A percentile compares a stretch with the other conserved stretches of the same genome.
phyloP scores from a whole-genome alignment of 2,329 filamentous ascomycete species.

The Cladosporium sp. region DNA sequence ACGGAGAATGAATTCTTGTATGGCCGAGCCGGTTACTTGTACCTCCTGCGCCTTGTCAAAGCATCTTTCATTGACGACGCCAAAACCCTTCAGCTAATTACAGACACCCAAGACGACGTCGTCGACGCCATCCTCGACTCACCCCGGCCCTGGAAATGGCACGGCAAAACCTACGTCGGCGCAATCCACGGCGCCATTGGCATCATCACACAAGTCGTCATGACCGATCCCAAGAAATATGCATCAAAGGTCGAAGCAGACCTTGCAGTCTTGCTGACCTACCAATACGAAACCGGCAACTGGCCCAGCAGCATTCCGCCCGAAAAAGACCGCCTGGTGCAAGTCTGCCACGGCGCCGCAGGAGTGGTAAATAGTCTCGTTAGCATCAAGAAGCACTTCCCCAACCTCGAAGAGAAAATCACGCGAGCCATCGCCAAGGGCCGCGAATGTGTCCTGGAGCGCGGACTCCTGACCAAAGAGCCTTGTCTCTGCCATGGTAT shows the following conservation, averaged over 20 bases:
- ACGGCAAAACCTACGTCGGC: slow-evolving; percentile 60
- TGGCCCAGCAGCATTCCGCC: slow-evolving; percentile 55
- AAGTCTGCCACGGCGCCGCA: slow-evolving; percentile 65
- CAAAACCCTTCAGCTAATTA: slow-evolving; percentile 48
- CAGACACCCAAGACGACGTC: slow-evolving; percentile 53
- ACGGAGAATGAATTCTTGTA: slow-evolving; percentile 61
- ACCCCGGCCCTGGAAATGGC: slow-evolving; percentile 60
- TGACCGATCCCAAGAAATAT: slow-evolving; percentile 52
- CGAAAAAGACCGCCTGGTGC: slow-evolving; percentile 51
- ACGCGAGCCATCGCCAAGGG: slow-evolving; percentile 50
- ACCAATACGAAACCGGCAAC: slow-evolving; percentile 60
- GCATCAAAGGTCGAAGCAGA: slow-evolving; percentile 52
- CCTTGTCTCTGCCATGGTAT: slow-evolving; percentile 59
- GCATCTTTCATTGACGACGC: slow-evolving; percentile 51
- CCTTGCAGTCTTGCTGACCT: slow-evolving; percentile 53
- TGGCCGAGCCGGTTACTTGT: slow-evolving; percentile 64
- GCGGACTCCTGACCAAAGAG: slow-evolving; percentile 59
- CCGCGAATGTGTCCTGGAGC: slow-evolving; percentile 51
- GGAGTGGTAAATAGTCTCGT: slow-evolving; percentile 58
- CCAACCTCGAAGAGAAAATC: slow-evolving; percentile 50
- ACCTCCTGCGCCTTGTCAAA: slow-evolving; percentile 61
- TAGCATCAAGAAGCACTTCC: slow-evolving; percentile 54
- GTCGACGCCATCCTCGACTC: slow-evolving; percentile 57
- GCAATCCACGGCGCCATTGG: slow-evolving; percentile 65
- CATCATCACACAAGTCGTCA: slow-evolving; percentile 65